Percentiles rank a stretch among this genome's conserved stretches.
Evolutionary conservation across 139 green algal genomes (phyloP).

Genomic region (Eudorina sp.): DNA sequence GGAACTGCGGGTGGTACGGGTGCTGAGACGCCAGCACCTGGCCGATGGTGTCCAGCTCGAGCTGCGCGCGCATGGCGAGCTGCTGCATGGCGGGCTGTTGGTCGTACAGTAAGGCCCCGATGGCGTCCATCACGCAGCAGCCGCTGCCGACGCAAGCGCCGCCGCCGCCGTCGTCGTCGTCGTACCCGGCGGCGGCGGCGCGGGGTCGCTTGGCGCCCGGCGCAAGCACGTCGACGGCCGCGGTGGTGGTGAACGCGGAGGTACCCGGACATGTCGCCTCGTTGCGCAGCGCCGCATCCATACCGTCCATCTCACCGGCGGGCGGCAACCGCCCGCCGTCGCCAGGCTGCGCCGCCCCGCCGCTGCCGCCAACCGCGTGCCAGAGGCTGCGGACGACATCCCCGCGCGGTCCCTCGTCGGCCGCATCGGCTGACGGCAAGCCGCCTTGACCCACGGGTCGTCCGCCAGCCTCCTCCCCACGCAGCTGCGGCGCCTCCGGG

Average conservation of each 20-base stretch:
- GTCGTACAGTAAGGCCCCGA: slow-evolving; percentile 6
- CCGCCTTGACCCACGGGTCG: too few relatives aligned
- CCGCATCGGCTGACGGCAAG: too few relatives aligned
- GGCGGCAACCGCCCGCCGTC: too few relatives aligned
- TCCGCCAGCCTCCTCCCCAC: too few relatives aligned
- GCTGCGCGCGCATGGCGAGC: slow-evolving; percentile 24
- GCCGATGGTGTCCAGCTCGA: slow-evolving; percentile 14
- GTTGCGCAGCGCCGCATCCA: background rate
- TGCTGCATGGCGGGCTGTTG: slow-evolving; percentile 32
- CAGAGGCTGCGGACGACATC: too few relatives aligned
- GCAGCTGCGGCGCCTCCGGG: too few relatives aligned
- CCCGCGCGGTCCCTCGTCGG: too few relatives aligned
- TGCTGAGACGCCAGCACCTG: background rate
- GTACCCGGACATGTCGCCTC: background rate
- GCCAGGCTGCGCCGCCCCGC: too few relatives aligned
- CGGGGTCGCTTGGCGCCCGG: background rate
- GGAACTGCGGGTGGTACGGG: background rate
- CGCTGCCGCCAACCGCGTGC: too few relatives aligned
- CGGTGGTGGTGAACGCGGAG: background rate
- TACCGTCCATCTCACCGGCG: too few relatives aligned
- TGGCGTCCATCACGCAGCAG: slow-evolving; percentile 36
- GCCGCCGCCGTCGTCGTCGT: background rate
- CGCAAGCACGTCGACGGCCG: background rate
- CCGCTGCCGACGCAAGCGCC: background rate
- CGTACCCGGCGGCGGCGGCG: background rate